phyloP scores from a whole-genome alignment of 192 early-diverging fungal genomes.

The Entophlyctis helioformis region DNA sequence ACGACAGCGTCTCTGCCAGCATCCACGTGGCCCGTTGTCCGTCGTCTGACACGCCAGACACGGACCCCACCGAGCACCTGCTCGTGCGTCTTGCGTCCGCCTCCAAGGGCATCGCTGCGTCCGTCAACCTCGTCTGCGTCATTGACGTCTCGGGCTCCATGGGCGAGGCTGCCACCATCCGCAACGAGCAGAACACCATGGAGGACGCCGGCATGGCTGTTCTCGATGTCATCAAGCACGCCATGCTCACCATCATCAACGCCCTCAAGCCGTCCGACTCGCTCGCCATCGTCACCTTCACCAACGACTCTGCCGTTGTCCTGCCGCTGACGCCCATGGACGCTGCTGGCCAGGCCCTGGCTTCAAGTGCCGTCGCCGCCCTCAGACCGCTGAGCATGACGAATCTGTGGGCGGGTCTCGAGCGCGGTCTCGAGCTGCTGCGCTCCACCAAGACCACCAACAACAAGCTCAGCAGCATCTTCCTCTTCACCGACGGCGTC shows the following conservation, averaged over 20 bases:
- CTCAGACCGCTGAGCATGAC: constrained; percentile 3
- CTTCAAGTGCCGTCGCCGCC: not conserved
- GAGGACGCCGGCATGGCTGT: constrained; percentile 14
- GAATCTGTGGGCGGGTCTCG: constrained; percentile 13
- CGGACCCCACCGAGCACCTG: too few relatives aligned
- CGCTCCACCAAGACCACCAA: not conserved
- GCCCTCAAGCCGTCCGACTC: constrained; percentile 7
- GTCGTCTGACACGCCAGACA: too few relatives aligned
- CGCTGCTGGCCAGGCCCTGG: not conserved
- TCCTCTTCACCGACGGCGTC: constrained; percentile 17
- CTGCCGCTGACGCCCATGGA: constrained; percentile 1
- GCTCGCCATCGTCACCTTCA: constrained; percentile 19
- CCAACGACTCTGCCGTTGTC: constrained; percentile 4
- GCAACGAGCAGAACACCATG: too few relatives aligned
- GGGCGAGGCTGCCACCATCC: constrained; percentile 7
- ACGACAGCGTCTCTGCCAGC: too few relatives aligned
- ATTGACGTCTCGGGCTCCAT: constrained; percentile 19
- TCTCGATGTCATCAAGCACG: constrained; percentile 24
- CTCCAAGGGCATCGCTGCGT: too few relatives aligned
- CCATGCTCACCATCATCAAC: constrained; percentile 15
- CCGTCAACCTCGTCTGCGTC: not conserved
- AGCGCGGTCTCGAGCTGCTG: constrained; percentile 4
- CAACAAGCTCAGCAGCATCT: constrained; percentile 1
- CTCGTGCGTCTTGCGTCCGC: too few relatives aligned
- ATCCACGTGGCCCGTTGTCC: too few relatives aligned